Conservation (phyloP, 768 basidiomycete species). For the Hemileccinum rubropunctum region DNA sequence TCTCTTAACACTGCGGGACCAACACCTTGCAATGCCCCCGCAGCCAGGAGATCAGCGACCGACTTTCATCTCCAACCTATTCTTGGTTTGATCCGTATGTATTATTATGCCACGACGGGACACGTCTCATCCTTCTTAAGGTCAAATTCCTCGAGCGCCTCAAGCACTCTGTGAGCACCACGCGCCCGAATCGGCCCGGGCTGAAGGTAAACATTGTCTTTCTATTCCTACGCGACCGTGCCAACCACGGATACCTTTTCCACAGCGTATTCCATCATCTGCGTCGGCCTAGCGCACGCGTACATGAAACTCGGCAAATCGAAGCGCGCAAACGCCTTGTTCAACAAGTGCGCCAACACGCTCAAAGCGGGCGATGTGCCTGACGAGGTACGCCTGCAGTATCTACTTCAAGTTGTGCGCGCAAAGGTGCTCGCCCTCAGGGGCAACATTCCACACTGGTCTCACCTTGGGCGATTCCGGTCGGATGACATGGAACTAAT, state of each 20-base stretch:
- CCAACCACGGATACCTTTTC: background rate
- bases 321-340: conserved; percentile 63
- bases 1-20: background rate
- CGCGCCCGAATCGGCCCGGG: conserved; percentile 34
- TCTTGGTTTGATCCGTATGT: conserved; percentile 53
- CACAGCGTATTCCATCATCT: conserved; percentile 60
- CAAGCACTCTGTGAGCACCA: conserved; percentile 57
- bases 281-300: conserved; percentile 73
- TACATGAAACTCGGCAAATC: conserved; percentile 76
- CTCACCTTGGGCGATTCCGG: conserved; percentile 86
- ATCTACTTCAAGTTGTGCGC: conserved; percentile 62
- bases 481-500: conserved; percentile 82
- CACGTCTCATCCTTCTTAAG: conserved; percentile 55
- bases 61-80: conserved; percentile 34
- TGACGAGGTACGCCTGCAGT: conserved; percentile 49
- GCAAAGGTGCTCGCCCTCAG: conserved; percentile 61
- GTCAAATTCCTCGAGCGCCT: conserved; percentile 65
- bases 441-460: conserved; percentile 78
- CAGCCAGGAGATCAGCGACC: background rate
- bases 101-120: background rate
- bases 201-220: conserved; percentile 41
- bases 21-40: background rate
- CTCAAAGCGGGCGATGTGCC: conserved; percentile 46
- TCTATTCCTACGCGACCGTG: background rate
- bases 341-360: conserved; percentile 51